Base-by-base conservation (phyloP, 2,329 filamentous ascomycete genomes). In the Sordariomycetes sp. region DNA sequence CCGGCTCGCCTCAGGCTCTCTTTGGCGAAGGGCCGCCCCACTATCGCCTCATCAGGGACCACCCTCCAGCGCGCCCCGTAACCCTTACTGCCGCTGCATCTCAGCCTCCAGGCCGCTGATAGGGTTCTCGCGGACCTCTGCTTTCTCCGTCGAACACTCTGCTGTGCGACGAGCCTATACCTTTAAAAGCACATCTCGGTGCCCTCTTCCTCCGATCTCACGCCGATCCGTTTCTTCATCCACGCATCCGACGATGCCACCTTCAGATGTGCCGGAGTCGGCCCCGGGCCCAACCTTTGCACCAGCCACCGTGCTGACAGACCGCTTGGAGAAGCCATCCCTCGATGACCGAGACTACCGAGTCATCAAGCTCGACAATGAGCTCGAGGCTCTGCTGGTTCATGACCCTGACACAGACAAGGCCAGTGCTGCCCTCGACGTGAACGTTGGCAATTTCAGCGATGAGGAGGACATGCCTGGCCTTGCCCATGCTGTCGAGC, bases 371-470 rank as follows among this genome's bases (percentile, higher is more conserved):
- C 70, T 98, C 34, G 66, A 75, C 30, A 98, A 98, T 58, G 72
- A 88, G 56, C 74, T 98, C 12, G 90, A 98, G 66, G 90, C 79
- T 7, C 69, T 98, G 14, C 65, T 98, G 32, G 92, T 96, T 36
- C 90, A 96, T 55, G 92, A 98, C 61, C 75, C 85, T 2, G 82
- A 93, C 42, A 94, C 92, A 7, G 92, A 98, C 68, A 96, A 96
- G 70, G 88, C 92, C 43, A 94, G 87, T 50, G 92, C 90, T 8
- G 84, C 90, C 33, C 78, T 96, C 52, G 92, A 96, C 55, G 88
- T 96, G 53, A 88, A 94, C 57, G 90, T 95, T 23, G 92, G 92
- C 41, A 93, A 86, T 59, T 95, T 95, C 64, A 93, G 85, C 53
- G 92, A 98, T 52, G 78, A 84, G 44, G 75, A 82, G 44, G 84